phyloP scores from a whole-genome alignment of 805 yeast species.

The Pichia occidentalis region DNA sequence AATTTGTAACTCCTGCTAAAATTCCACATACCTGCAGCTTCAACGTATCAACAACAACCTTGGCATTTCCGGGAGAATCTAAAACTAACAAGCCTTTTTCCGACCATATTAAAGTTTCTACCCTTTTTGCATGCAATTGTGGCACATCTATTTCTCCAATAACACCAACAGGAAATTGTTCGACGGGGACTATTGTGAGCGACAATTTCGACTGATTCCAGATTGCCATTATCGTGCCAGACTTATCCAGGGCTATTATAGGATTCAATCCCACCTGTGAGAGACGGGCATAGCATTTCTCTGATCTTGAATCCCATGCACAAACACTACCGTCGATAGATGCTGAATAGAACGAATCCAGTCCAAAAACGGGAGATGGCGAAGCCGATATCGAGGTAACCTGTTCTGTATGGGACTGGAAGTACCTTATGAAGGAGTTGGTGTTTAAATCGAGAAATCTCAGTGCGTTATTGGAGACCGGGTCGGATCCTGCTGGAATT shows the following conservation, averaged over 20 bases:
- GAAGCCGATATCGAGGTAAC: constrained; percentile 69
- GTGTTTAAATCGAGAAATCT: constrained; percentile 72
- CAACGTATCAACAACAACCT: constrained; percentile 40
- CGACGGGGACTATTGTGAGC: constrained; percentile 19
- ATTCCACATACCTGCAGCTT: constrained; percentile 18
- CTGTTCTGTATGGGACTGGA: constrained; percentile 75
- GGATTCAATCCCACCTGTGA: constrained; percentile 1
- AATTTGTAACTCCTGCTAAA: constrained; percentile 42
- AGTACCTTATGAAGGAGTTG: constrained; percentile 76
- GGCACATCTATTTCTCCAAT: constrained; percentile 31
- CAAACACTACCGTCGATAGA: constrained; percentile 75
- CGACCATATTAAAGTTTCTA: constrained; percentile 31
- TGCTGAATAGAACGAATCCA: constrained; percentile 39
- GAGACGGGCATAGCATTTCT: constrained; percentile 29
- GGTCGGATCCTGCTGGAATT: constrained; percentile 24
- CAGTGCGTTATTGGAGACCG: constrained; percentile 55
- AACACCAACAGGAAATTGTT: constrained; percentile 16
- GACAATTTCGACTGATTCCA: constrained; percentile 30
- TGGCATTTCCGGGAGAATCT: constrained; percentile 44
- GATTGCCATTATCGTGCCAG: constrained; percentile 74
- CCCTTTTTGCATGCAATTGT: background rate
- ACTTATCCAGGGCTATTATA: constrained; percentile 74
- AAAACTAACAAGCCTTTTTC: constrained; percentile 61
- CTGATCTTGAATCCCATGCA: constrained; percentile 76
- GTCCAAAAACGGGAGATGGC: constrained; percentile 44